Percentiles rank a stretch among this genome's conserved stretches.
Evolutionary conservation across 371 early-diverging fungal species (phyloP).

Genomic region (Nematocida major): DNA sequence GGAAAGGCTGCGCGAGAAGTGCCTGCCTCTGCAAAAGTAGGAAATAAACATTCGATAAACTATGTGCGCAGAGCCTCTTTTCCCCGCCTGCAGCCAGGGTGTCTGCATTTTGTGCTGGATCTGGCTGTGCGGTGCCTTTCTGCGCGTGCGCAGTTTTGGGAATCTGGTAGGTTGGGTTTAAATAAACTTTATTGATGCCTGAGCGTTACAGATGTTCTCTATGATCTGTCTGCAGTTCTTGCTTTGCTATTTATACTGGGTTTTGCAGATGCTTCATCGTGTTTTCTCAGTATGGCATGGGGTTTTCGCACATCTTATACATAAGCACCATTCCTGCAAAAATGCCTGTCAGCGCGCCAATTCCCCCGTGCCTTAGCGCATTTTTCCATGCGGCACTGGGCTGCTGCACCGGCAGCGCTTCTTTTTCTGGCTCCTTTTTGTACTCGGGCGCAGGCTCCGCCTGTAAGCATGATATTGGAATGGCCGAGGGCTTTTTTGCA

Average conservation of each 20-base stretch:
- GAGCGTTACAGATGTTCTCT: too few species aligned
- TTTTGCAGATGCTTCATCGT: too few species aligned
- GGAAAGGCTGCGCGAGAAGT: neutral
- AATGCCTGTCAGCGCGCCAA: neutral
- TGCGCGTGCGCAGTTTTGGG: too few species aligned
- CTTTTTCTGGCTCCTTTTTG: neutral
- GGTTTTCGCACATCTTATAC: neutral
- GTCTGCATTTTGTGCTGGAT: too few species aligned
- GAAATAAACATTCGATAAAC: neutral
- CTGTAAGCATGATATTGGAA: neutral
- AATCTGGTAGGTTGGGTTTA: too few species aligned
- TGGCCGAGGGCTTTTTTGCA: neutral
- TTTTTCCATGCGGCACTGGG: neutral
- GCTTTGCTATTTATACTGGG: too few species aligned
- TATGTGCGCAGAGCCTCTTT: too few species aligned
- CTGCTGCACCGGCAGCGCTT: neutral
- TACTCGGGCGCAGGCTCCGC: too few species aligned
- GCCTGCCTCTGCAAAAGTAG: neutral
- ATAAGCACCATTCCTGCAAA: neutral
- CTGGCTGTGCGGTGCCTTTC: too few species aligned
- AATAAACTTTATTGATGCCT: too few species aligned
- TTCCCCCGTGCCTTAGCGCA: neutral
- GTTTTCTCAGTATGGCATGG: conserved; percentile 17
- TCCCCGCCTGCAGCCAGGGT: too few species aligned
- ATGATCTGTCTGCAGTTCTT: too few species aligned